Base-by-base conservation (phyloP, 352 stramenopile genomes). In the Discostella stelligera region DNA sequence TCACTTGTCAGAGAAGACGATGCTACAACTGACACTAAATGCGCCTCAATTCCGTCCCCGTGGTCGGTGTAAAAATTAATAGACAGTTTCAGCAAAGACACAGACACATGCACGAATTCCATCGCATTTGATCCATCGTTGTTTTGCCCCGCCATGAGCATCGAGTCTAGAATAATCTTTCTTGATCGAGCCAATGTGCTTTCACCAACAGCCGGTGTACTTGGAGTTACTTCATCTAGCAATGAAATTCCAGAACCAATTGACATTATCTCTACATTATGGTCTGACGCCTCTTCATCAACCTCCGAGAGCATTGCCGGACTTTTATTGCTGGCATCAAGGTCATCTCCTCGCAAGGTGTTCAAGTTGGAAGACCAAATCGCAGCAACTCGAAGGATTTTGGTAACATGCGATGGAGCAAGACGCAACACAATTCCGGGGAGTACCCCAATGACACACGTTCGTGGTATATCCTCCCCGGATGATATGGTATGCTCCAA, bases 21-120 rank as follows among this genome's bases (percentile, higher is more conserved):
- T 27, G 78, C 77, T 32, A 84, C 77, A 8, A 90, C 86, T 32
- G 87, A 91, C 2, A 94, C 74, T n/a, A 94, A 71, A 77, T 93
- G 86, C 2, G 86, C 82, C 71, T 94, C 87, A 6, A 93, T 7
- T 53, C 80, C 73, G 53, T 89, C 80, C 1, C 69, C 83, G 46
- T 83, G 61, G 59, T 89, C 61, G 48, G 73, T 83, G 55, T 83
- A 87, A 25, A 83, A 50, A 59, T 83, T 83, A 37, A 77, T 68
- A 18, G 64, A 82, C 63, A 80, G 82, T 39, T 66, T 80, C 56
- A 74, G 80, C 66, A 74, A 74, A 74, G 60, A 92, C 30, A 77
- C 59, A 7, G 80, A 84, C 32, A 87, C 61, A 71, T 87, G 72
- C 72, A 87, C 76, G 23, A 83, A 87, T 49, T 87, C 80, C 9